These are phyloP conservation scores for Cadophora gregata DNA, from an alignment of 2,329 filamentous ascomycete species.

Conservation along the genomic window DNA sequence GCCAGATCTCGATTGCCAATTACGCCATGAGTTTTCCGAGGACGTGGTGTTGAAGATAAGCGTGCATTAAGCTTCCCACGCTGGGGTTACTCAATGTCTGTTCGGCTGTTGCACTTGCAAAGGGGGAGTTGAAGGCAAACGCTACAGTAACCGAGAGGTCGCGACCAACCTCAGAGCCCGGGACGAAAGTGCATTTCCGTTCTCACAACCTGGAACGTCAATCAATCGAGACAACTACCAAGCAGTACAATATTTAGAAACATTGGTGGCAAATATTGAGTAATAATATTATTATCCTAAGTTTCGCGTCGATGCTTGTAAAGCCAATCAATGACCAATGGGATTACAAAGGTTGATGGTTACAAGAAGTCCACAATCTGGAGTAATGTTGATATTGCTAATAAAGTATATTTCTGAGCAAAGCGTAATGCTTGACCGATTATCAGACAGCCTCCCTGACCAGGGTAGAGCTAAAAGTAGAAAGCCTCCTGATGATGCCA, in stretches of 20 bases:
- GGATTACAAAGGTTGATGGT: background rate
- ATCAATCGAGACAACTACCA: background rate
- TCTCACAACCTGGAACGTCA: conserved; percentile 4
- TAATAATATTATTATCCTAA: conserved; percentile 1
- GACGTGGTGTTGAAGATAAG: conserved; percentile 21
- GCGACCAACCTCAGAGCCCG: conserved; percentile 4
- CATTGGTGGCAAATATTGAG: conserved; percentile 11
- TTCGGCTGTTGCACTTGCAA: conserved; percentile 1
- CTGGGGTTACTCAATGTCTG: conserved; percentile 6
- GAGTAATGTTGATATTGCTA: background rate
- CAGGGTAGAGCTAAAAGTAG: background rate
- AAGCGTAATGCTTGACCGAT: background rate
- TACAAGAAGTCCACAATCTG: background rate
- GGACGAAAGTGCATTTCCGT: conserved; percentile 16
- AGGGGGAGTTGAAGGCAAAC: background rate
- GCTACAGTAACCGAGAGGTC: conserved; percentile 12
- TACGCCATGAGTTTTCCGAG: conserved; percentile 9
- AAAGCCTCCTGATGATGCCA: conserved; percentile 1
- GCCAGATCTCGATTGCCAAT: conserved; percentile 15
- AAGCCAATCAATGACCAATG: background rate
- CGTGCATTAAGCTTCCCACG: conserved; percentile 17
- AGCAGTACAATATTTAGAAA: background rate
- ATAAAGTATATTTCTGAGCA: conserved; percentile 9
- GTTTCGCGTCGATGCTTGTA: conserved; percentile 1
- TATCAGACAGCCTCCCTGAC: background rate